Percentiles rank a stretch among this genome's conserved stretches.
These are phyloP conservation scores for Boeremia exigua DNA, from an alignment of 2,329 filamentous ascomycete species.

Conservation along the genomic window DNA sequence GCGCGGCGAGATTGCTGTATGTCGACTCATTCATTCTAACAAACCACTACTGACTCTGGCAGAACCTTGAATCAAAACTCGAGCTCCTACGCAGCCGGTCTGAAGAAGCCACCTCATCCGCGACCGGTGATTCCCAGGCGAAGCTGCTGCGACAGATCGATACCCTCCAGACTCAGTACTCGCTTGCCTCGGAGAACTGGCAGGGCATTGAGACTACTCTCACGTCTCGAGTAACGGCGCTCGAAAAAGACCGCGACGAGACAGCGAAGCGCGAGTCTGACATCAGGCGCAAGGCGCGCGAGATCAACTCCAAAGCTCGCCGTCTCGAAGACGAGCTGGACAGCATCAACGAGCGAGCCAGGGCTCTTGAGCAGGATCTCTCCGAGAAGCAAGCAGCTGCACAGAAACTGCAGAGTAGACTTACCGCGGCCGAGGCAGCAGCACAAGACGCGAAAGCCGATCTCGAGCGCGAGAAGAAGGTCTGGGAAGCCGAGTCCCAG, in stretches of 20 bases:
- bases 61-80: constrained; percentile 84
- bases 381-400: constrained; percentile 65
- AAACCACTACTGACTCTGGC: constrained; percentile 35
- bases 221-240: constrained; percentile 72
- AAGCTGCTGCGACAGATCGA: constrained; percentile 94
- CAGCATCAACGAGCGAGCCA: constrained; percentile 67
- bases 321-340: constrained; percentile 85
- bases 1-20: constrained; percentile 72
- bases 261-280: constrained; percentile 82
- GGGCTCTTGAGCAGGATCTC: constrained; percentile 69
- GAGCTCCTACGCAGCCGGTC: constrained; percentile 84
- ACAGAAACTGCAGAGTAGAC: constrained; percentile 67
- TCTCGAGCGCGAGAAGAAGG: constrained; percentile 64
- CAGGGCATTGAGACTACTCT: constrained; percentile 91
- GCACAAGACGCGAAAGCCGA: constrained; percentile 65
- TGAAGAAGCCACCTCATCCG: constrained; percentile 87
- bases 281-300: constrained; percentile 85
- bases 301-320: constrained; percentile 73
- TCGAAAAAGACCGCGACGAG: constrained; percentile 94
- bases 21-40: constrained; percentile 6
- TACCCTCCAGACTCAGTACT: constrained; percentile 93
- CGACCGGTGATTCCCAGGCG: constrained; percentile 80
- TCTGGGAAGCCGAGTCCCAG: constrained; percentile 62
- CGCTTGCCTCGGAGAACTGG: constrained; percentile 95
- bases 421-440: constrained; percentile 68